Evolutionary conservation across 2,329 filamentous ascomycete species (phyloP).

Genomic region (Keithomyces neogunnii): DNA sequence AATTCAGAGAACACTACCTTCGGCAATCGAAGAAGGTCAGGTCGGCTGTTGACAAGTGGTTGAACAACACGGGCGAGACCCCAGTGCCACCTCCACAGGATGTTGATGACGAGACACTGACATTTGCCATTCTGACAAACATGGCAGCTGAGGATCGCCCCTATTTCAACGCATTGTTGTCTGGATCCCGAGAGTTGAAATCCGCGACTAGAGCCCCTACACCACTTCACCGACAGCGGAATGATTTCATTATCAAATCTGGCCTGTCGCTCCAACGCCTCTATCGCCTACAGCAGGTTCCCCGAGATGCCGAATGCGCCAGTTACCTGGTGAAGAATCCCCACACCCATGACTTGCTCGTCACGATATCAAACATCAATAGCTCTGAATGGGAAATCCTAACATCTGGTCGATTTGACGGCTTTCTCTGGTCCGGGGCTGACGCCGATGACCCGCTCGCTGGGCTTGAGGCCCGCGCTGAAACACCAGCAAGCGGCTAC

Average conservation of each 20-base stretch:
- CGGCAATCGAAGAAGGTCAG: constrained; percentile 89
- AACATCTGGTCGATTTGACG: constrained; percentile 87
- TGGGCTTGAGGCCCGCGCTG: constrained; percentile 42
- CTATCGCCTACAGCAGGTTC: constrained; percentile 64
- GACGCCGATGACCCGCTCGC: constrained; percentile 47
- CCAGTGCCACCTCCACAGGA: constrained; percentile 73
- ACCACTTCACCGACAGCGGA: constrained; percentile 55
- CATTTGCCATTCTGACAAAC: constrained; percentile 88
- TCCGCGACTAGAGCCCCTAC: constrained; percentile 58
- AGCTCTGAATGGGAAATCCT: constrained; percentile 95
- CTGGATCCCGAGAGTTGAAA: constrained; percentile 48
- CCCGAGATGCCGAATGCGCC: constrained; percentile 77
- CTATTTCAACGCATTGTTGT: constrained; percentile 73
- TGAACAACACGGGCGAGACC: constrained; percentile 68
- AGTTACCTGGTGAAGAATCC: constrained; percentile 81
- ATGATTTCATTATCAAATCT: constrained; percentile 66
- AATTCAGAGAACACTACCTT: constrained; percentile 87
- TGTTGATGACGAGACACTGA: constrained; percentile 87
- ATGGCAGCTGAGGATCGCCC: constrained; percentile 67
- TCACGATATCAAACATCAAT: constrained; percentile 80
- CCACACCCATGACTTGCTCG: constrained; percentile 73
- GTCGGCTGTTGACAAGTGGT: constrained; percentile 84
- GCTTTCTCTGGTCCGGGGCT: constrained; percentile 88
- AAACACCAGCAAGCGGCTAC: constrained; percentile 44
- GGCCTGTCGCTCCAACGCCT: constrained; percentile 75